Evolutionary conservation across 768 basidiomycete genomes (phyloP).

Genomic region (Suillus bovinus): DNA sequence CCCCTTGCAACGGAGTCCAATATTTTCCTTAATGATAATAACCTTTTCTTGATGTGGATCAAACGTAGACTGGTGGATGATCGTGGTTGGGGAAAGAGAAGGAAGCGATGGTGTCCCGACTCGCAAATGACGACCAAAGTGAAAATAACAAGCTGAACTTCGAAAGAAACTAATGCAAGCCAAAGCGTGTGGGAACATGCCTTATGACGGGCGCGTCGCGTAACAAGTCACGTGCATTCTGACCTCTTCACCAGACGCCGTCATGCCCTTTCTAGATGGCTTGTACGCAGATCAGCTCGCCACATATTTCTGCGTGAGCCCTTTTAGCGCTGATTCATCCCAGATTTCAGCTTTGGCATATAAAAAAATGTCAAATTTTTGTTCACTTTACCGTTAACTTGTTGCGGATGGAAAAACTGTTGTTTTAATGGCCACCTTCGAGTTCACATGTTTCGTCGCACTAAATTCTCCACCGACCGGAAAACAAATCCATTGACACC

Average conservation of each 20-base stretch:
- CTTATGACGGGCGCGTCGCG: constrained; percentile 39
- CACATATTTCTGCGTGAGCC: not conserved
- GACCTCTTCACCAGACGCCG: constrained; percentile 4
- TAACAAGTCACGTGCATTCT: constrained; percentile 34
- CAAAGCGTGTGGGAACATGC: constrained; percentile 29
- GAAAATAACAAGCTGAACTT: constrained; percentile 28
- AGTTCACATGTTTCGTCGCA: not conserved
- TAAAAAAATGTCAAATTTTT: not conserved
- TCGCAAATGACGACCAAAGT: constrained; percentile 27
- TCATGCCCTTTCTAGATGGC: not conserved
- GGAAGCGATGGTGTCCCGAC: constrained; percentile 19
- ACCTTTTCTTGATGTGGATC: constrained; percentile 17
- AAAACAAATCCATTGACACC: not conserved
- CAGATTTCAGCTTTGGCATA: not conserved
- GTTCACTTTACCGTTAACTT: not conserved
- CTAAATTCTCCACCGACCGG: not conserved
- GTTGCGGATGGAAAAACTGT: not conserved
- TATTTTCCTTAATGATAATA: constrained; percentile 8
- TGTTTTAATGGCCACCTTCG: not conserved
- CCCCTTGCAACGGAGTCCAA: constrained; percentile 14
- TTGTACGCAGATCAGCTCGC: not conserved
- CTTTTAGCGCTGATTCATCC: not conserved
- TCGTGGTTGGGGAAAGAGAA: constrained; percentile 14
- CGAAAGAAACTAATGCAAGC: constrained; percentile 18
- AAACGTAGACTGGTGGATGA: constrained; percentile 13